Conservation (phyloP, 164 flowering plant genomes). For the Macadamia integrifolia region DNA sequence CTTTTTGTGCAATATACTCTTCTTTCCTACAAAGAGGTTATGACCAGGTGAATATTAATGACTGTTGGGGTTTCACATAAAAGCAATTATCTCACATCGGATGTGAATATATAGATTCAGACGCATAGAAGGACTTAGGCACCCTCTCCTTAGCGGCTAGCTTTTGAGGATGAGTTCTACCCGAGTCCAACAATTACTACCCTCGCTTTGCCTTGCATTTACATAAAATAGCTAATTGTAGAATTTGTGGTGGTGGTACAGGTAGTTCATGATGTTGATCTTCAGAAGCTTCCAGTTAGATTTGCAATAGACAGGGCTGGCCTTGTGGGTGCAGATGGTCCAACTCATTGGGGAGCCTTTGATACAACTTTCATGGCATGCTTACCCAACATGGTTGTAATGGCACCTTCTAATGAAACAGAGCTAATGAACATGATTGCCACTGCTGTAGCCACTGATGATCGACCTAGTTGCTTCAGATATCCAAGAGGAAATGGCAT, state of each 20-base stretch:
- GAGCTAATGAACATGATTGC: slow-evolving; percentile 94
- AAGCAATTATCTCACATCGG: too few relatives aligned
- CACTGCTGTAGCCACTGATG: slow-evolving; percentile 81
- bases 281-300: slow-evolving; percentile 87
- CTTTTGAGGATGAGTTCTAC: too few relatives aligned
- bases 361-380: slow-evolving; percentile 93
- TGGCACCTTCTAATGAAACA: slow-evolving; percentile 92
- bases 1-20: slow-evolving; percentile 93
- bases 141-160: too few relatives aligned
- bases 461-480: slow-evolving; percentile 87
- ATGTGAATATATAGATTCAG: too few relatives aligned
- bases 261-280: slow-evolving; percentile 95
- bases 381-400: slow-evolving; percentile 91
- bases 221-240: neutral
- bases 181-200: too few relatives aligned
- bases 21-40: slow-evolving; percentile 86
- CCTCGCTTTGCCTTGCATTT: too few relatives aligned
- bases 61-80: too few relatives aligned
- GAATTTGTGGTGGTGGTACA: slow-evolving; percentile 16
- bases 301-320: slow-evolving; percentile 93
- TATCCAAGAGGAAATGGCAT: slow-evolving; percentile 89
- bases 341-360: slow-evolving; percentile 95
- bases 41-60: slow-evolving; percentile 56
- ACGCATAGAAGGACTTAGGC: too few relatives aligned
- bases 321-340: slow-evolving; percentile 94